Conservation (phyloP, 352 stramenopile genomes). For the Phytophthora kernoviae region DNA sequence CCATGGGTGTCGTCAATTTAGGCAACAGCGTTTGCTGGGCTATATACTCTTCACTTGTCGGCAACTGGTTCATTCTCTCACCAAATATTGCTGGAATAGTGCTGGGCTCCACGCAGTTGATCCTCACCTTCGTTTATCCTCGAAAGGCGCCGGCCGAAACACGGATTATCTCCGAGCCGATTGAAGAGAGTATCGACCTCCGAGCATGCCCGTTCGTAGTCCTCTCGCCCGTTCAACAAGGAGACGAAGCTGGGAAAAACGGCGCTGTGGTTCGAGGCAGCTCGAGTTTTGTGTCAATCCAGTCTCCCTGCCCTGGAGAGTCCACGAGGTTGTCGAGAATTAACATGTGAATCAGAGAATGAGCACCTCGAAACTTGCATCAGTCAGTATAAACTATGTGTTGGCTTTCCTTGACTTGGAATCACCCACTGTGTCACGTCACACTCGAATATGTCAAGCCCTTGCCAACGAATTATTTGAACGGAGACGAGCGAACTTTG, state of each 20-base stretch:
- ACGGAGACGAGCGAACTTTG: too few species aligned
- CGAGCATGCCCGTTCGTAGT: conserved; percentile 12
- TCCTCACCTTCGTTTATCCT: conserved; percentile 43
- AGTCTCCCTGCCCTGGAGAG: conserved; percentile 8
- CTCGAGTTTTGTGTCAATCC: conserved; percentile 21
- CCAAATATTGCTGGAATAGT: conserved; percentile 33
- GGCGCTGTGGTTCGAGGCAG: conserved; percentile 10
- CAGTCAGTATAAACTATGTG: too few species aligned
- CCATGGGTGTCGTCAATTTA: conserved; percentile 22
- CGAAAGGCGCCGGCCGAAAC: not conserved
- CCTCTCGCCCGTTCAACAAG: conserved; percentile 23
- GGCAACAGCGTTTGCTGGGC: conserved; percentile 19
- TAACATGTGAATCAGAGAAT: not conserved
- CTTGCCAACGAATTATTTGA: too few species aligned
- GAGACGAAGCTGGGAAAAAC: conserved; percentile 9
- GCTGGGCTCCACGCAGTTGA: conserved; percentile 36
- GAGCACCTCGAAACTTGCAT: too few species aligned
- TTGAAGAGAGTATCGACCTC: not conserved
- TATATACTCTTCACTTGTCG: conserved; percentile 1
- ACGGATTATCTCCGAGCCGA: not conserved
- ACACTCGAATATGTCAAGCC: too few species aligned
- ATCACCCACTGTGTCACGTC: too few species aligned
- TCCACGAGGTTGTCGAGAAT: conserved; percentile 1
- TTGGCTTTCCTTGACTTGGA: too few species aligned
- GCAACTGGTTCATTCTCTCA: conserved; percentile 32